These are phyloP conservation scores for Macroventuria anomochaeta DNA, from an alignment of 2,329 filamentous ascomycete species.

Conservation along the genomic window DNA sequence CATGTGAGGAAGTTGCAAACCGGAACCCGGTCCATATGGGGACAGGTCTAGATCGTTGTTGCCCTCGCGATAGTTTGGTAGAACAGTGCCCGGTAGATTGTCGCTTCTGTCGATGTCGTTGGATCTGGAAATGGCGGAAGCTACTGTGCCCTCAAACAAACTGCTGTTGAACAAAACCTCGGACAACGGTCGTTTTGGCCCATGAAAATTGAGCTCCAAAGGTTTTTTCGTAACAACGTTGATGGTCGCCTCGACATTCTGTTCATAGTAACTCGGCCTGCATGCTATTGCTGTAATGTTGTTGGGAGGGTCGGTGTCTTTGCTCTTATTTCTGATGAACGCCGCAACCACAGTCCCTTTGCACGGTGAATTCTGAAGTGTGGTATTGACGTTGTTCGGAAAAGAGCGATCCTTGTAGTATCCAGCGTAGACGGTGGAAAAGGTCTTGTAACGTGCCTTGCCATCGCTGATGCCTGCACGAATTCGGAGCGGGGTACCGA, in stretches of 20 bases:
- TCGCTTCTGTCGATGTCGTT: conserved; percentile 4
- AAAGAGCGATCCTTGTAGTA: no score
- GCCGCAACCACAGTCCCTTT: no score
- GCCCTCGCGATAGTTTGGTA: conserved; percentile 5
- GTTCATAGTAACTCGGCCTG: conserved; percentile 51
- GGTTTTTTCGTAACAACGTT: conserved; percentile 4
- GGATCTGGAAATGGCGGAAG: background rate
- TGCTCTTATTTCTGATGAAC: background rate
- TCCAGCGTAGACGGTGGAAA: no score
- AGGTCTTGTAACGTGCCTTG: no score
- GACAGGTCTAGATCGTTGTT: no score
- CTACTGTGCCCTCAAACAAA: conserved; percentile 42
- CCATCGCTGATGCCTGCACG: no score
- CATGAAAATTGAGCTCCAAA: conserved; percentile 18
- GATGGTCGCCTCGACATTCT: conserved; percentile 53
- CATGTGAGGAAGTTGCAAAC: conserved; percentile 28
- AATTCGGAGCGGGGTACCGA: no score
- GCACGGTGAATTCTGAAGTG: no score
- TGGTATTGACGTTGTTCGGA: no score
- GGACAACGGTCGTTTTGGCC: conserved; percentile 27
- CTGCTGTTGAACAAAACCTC: conserved; percentile 46
- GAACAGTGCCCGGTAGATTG: background rate
- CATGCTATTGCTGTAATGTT: conserved; percentile 27
- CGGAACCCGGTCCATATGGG: no score
- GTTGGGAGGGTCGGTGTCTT: background rate